Evolutionary conservation across 2,329 filamentous ascomycete species (phyloP).

Genomic region (Fusarium liriodendri): DNA sequence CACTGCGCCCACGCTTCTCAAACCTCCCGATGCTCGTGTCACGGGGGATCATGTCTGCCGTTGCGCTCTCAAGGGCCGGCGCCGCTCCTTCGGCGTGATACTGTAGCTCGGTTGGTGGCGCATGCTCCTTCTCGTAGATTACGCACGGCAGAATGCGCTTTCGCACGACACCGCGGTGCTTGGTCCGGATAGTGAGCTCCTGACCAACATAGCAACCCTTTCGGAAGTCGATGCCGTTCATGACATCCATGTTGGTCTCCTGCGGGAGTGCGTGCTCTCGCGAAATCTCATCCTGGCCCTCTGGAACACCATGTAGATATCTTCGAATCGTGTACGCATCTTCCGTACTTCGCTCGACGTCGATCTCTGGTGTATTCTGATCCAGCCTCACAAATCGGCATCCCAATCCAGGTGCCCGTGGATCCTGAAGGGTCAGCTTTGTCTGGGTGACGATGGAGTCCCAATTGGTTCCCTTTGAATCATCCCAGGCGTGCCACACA

Average conservation of each 20-base stretch:
- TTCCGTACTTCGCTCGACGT: conserved; percentile 61
- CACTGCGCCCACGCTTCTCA: conserved; percentile 72
- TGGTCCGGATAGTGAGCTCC: conserved; percentile 94
- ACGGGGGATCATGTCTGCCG: conserved; percentile 53
- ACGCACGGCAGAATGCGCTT: conserved; percentile 88
- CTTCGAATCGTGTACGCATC: conserved; percentile 79
- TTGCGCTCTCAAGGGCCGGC: conserved; percentile 40
- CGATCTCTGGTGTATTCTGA: conserved; percentile 49
- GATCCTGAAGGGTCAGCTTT: conserved; percentile 59
- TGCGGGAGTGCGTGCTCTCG: conserved; percentile 80
- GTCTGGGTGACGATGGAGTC: conserved; percentile 31
- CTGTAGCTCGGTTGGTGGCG: conserved; percentile 54
- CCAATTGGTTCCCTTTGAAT: conserved; percentile 47
- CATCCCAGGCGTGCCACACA: conserved; percentile 82
- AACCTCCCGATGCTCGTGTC: conserved; percentile 63
- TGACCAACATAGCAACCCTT: conserved; percentile 99
- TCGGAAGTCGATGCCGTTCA: conserved; percentile 87
- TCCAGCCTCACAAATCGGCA: conserved; percentile 56
- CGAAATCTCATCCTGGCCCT: conserved; percentile 84
- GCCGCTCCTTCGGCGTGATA: conserved; percentile 55
- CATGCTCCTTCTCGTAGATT: conserved; percentile 68
- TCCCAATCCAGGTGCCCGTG: conserved; percentile 67
- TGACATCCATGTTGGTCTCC: conserved; percentile 89
- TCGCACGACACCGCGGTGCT: conserved; percentile 92
- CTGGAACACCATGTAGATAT: conserved; percentile 83